A percentile compares a stretch with the other conserved stretches of the same genome.
phyloP scores from a whole-genome alignment of 371 early-diverging fungal species.

The Saksenaea oblongispora region DNA sequence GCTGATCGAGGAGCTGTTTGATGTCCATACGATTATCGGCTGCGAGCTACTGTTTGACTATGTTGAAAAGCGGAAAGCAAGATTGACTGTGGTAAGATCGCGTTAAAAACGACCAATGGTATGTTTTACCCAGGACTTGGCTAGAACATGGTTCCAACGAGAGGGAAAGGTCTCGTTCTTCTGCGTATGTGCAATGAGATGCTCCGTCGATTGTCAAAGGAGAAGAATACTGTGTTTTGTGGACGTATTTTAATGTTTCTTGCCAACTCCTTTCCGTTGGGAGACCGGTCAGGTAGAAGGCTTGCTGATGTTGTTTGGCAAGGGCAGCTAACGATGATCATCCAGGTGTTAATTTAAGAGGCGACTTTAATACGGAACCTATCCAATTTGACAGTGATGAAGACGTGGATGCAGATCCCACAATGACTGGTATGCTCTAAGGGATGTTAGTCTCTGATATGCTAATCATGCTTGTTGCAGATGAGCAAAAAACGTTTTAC shows the following conservation, averaged over 20 bases:
- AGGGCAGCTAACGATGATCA: background rate
- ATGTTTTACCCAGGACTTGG: background rate
- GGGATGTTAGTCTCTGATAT: background rate
- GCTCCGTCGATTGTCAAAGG: conserved; percentile 76
- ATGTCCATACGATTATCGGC: conserved; percentile 62
- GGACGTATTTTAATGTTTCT: conserved; percentile 84
- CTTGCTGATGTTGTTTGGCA: background rate
- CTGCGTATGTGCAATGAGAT: conserved; percentile 85
- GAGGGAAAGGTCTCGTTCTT: conserved; percentile 81
- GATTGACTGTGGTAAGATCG: conserved; percentile 57
- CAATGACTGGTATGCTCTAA: conserved; percentile 34
- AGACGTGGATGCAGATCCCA: conserved; percentile 46
- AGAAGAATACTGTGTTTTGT: conserved; percentile 77
- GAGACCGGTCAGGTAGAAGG: conserved; percentile 67
- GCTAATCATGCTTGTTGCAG: conserved; percentile 11
- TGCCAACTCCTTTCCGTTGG: conserved; percentile 76
- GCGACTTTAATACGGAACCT: conserved; percentile 78
- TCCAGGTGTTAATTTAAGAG: conserved; percentile 76
- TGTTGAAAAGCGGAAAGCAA: conserved; percentile 57
- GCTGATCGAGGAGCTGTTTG: conserved; percentile 68
- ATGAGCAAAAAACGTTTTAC: conserved; percentile 48
- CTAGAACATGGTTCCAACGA: conserved; percentile 69
- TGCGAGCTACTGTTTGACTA: conserved; percentile 65
- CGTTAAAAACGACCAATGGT: background rate
- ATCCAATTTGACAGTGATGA: conserved; percentile 55